These are phyloP conservation scores for Phytophthora pluvialis DNA, from an alignment of 352 stramenopile genomes.

Conservation along the genomic window DNA sequence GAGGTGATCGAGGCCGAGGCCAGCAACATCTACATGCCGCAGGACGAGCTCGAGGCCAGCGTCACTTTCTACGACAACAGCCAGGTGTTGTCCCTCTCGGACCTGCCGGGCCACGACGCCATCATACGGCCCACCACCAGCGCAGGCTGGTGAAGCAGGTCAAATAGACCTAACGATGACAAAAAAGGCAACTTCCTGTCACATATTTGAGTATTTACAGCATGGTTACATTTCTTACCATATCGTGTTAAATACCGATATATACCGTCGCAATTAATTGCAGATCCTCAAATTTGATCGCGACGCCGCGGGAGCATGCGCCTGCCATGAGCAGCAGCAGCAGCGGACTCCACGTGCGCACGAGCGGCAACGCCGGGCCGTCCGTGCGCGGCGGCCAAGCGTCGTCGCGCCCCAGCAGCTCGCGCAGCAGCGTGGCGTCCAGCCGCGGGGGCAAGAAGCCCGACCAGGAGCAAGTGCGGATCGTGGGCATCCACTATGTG, in stretches of 20 bases:
- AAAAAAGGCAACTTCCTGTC: constrained; percentile 1
- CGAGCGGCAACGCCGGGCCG: constrained; percentile 16
- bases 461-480: constrained; percentile 59
- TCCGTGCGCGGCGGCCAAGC: constrained; percentile 13
- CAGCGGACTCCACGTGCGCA: constrained; percentile 33
- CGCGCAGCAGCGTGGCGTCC: constrained; percentile 26
- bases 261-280: not conserved
- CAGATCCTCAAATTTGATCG: constrained; percentile 5
- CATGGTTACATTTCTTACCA: not conserved
- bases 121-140: constrained; percentile 56
- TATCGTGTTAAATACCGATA: not conserved
- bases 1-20: constrained; percentile 60
- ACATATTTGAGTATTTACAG: not conserved
- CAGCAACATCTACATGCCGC: constrained; percentile 61
- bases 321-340: constrained; percentile 29
- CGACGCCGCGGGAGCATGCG: constrained; percentile 18
- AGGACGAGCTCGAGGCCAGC: constrained; percentile 66
- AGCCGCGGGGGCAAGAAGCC: constrained; percentile 32
- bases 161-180: not conserved
- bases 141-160: constrained; percentile 36
- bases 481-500: constrained; percentile 83
- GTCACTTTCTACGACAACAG: constrained; percentile 82
- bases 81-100: constrained; percentile 70
- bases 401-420: constrained; percentile 19
- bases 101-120: constrained; percentile 48